phyloP scores from a whole-genome alignment of 768 basidiomycete genomes.

The Trametes cubensis region DNA sequence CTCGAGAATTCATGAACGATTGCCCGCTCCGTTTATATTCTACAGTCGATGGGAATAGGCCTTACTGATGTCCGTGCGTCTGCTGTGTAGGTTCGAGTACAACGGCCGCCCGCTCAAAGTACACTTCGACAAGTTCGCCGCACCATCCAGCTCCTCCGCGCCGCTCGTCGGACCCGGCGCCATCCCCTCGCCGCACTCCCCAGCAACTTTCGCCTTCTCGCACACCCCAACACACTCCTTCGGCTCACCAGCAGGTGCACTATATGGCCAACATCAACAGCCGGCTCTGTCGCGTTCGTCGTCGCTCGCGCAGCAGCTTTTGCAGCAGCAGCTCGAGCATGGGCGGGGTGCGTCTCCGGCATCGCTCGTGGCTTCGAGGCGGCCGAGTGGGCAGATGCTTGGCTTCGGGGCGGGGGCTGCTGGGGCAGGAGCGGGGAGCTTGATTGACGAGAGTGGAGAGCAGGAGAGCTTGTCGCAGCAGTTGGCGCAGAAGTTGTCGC shows the following conservation, averaged over 20 bases:
- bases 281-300: constrained; percentile 17
- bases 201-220: constrained; percentile 18
- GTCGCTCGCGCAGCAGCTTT: constrained; percentile 27
- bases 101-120: constrained; percentile 88
- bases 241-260: neutral
- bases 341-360: constrained; percentile 2
- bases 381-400: constrained; percentile 9
- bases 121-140: constrained; percentile 82
- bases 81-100: constrained; percentile 70
- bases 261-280: constrained; percentile 5
- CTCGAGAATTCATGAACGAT: too few relatives aligned
- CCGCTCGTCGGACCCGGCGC: constrained; percentile 23
- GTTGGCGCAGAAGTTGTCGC: constrained; percentile 16
- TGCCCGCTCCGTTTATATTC: too few relatives aligned
- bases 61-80: constrained; percentile 2
- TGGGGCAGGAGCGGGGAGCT: constrained; percentile 1
- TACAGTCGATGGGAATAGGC: too few relatives aligned
- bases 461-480: constrained; percentile 2
- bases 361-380: constrained; percentile 9
- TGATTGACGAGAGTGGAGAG: constrained; percentile 8
- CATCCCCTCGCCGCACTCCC: constrained; percentile 18
- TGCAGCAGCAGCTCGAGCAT: constrained; percentile 22
- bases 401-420: neutral
- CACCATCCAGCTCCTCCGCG: constrained; percentile 32
- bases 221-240: constrained; percentile 6